Evolutionary conservation across 768 basidiomycete species (phyloP).

Genomic region (Pleurotus sapidus): DNA sequence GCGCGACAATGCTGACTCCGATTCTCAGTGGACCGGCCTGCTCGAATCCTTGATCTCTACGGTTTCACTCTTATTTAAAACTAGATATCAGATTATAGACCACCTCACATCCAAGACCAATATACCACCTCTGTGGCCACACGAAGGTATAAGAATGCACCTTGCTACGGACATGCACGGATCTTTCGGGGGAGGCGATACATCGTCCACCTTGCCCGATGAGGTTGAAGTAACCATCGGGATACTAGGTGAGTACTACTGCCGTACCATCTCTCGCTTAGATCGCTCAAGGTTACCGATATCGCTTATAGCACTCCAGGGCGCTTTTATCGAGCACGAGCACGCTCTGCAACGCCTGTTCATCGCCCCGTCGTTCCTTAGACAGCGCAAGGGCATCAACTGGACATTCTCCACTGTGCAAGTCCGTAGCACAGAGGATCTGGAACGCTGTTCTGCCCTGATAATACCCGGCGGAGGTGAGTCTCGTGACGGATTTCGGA

Average conservation of each 20-base stretch:
- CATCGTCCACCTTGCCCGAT: neutral
- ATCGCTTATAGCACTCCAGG: constrained; percentile 71
- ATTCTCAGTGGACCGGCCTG: no score
- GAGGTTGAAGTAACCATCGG: neutral
- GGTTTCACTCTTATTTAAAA: no score
- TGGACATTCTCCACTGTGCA: constrained; percentile 44
- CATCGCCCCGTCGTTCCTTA: constrained; percentile 16
- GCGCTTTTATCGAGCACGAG: constrained; percentile 90
- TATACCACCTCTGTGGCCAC: no score
- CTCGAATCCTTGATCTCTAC: no score
- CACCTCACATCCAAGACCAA: no score
- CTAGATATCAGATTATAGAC: no score
- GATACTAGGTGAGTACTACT: neutral
- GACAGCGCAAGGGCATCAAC: neutral
- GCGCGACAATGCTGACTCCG: neutral
- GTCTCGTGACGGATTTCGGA: constrained; percentile 13
- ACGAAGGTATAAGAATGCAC: neutral
- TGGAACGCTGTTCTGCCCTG: constrained; percentile 74
- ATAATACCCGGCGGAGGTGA: constrained; percentile 91
- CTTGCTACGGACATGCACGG: neutral
- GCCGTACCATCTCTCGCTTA: neutral
- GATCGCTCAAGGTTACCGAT: neutral
- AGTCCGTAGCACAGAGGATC: constrained; percentile 75
- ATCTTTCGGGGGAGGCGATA: constrained; percentile 2
- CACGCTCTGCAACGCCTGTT: constrained; percentile 59